Evolutionary conservation across 495 filamentous ascomycete genomes (phyloP), one percentile per base, ranked within the genome.

Genomic region (Trichoderma erinaceum): DNA sequence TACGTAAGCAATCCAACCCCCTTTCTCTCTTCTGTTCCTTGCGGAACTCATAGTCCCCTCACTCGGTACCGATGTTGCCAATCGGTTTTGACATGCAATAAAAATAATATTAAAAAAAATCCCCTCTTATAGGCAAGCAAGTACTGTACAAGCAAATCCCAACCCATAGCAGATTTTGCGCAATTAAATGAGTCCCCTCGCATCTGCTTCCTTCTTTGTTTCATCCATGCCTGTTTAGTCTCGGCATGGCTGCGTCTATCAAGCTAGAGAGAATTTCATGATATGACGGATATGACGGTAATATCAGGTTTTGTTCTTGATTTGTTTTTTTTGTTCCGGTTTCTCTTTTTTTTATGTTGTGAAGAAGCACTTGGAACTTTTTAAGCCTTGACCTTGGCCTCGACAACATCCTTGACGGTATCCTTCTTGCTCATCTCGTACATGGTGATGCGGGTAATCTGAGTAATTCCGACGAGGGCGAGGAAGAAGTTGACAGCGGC

Each of bases 401-500:
- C 70, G 71, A 81, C 66, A 7, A 78, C 68, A 46, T 73, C 41
- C 64, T 67, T 68, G 72, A 81, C 66, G 10, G 76, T 67, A 44
- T 73, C 83, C 82, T 89, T 89, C 69, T 87, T 75, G 69, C 80
- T 84, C 70, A 78, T 74, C 71, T 88, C 85, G 76, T 87, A 96
- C 74, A 86, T 65, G 70, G 83, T 70, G 73, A 98, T 97, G 70
- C 95, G 88, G 68, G 79, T 78, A 67, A 92, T 82, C 82, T 99
- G 95, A 67, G 90, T 85, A 64, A 89, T 78, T 70, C 96, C 95
- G 68, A 97, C 93, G 66, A 87, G 82, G 69, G 89, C 92, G 70
- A 99, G 89, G 87, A 97, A 96, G 88, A 97, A 97, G 87, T 98
- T 99, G 71, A 99, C 95, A 21, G 93, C 86, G 64, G 95, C 95